These are phyloP conservation scores for Phaeosphaeriaceae sp. DNA, from an alignment of 2,329 filamentous ascomycete genomes.

Conservation along the genomic window DNA sequence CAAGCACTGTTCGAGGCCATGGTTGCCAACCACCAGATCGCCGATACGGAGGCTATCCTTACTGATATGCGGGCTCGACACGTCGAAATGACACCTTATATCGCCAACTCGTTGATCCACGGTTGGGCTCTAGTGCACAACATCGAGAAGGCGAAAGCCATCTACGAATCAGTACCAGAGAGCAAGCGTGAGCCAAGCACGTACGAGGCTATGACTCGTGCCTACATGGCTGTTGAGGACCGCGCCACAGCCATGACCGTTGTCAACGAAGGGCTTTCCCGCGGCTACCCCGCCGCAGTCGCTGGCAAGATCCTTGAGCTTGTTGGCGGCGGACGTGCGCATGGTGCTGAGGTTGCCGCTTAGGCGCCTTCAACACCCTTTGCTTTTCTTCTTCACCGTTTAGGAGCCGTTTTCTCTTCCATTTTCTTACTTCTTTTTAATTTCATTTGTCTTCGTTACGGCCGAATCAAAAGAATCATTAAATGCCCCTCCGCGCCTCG, in stretches of 20 bases:
- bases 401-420: conserved; percentile 13
- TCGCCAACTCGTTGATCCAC: conserved; percentile 97
- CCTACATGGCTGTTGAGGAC: conserved; percentile 84
- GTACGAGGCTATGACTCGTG: conserved; percentile 97
- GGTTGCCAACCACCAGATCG: conserved; percentile 90
- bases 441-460: conserved; percentile 17
- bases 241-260: conserved; percentile 77
- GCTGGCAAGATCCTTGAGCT: conserved; percentile 93
- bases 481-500: conserved; percentile 23
- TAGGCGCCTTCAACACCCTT: conserved; percentile 13
- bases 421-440: conserved; percentile 11
- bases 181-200: conserved; percentile 93
- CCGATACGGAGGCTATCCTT: conserved; percentile 73
- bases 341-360: conserved; percentile 26
- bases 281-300: conserved; percentile 90
- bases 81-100: conserved; percentile 93
- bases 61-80: conserved; percentile 74
- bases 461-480: conserved; percentile 24
- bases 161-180: conserved; percentile 80
- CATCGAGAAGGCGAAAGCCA: conserved; percentile 75
- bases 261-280: conserved; percentile 86
- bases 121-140: conserved; percentile 90
- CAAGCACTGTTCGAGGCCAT: conserved; percentile 97
- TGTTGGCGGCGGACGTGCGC: conserved; percentile 57
- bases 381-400: conserved; percentile 8